A percentile compares a stretch with the other conserved stretches of the same genome.
Conservation (phyloP, 2,329 filamentous ascomycete genomes). For the Teratosphaeria pseudoeucalypti region DNA sequence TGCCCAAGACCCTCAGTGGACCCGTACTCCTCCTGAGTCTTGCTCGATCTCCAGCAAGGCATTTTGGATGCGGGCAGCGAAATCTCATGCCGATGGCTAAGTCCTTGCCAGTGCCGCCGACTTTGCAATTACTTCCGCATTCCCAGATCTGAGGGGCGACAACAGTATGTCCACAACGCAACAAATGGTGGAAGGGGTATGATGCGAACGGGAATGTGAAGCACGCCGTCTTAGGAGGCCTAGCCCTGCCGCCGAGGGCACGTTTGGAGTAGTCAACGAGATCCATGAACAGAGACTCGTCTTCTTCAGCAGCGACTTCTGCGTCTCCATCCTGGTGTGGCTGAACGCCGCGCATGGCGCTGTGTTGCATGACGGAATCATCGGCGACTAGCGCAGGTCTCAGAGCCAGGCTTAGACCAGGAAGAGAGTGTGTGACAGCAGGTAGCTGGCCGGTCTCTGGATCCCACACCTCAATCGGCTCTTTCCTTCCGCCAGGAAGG, state of each 20-base stretch:
- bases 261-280: background rate
- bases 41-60: background rate
- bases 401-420: background rate
- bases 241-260: background rate
- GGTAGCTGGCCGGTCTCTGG: background rate
- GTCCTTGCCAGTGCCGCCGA: background rate
- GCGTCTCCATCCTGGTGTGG: background rate
- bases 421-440: background rate
- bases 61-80: background rate
- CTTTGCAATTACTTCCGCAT: slow-evolving; percentile 1
- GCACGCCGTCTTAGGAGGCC: background rate
- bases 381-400: background rate
- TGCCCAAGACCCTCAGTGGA: background rate
- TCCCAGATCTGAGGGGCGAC: background rate
- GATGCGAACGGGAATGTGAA: background rate
- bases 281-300: background rate
- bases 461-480: background rate
- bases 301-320: background rate
- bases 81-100: background rate
- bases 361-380: background rate
- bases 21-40: background rate
- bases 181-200: background rate
- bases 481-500: background rate
- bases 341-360: background rate
- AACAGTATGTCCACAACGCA: background rate